Percentiles rank a stretch among this genome's conserved stretches.
Evolutionary conservation across 1,139 yeast genomes (phyloP).

Genomic region (Lodderomyces parapsilosis): DNA sequence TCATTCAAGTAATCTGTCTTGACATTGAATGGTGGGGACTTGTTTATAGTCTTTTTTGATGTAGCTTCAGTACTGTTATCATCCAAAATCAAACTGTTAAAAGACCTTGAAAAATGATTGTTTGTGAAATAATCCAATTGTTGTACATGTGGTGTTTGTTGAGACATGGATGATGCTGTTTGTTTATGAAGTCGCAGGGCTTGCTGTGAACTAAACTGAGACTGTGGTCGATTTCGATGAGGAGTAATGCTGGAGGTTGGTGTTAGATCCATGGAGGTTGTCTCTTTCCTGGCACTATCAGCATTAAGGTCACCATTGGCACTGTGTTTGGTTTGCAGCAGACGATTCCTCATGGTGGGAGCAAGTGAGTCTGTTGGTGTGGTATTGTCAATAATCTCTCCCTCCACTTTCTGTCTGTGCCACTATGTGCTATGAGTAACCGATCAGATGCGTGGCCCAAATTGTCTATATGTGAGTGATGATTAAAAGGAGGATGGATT

Average conservation of each 20-base stretch:
- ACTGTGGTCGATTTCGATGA: not conserved
- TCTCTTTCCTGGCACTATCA: not conserved
- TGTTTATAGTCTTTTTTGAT: slow-evolving; percentile 25
- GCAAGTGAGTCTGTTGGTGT: no score
- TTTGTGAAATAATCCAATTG: slow-evolving; percentile 40
- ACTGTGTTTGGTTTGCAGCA: not conserved
- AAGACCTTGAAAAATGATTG: slow-evolving; percentile 43
- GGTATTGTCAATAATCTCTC: no score
- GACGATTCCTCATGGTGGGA: slow-evolving; percentile 2
- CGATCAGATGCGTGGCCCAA: no score
- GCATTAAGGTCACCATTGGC: not conserved
- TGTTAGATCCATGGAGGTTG: not conserved
- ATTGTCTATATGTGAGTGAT: no score
- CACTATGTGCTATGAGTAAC: no score
- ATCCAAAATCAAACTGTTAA: slow-evolving; percentile 45
- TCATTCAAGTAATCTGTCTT: slow-evolving; percentile 31
- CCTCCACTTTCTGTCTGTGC: no score
- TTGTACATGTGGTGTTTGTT: slow-evolving; percentile 12
- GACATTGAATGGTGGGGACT: slow-evolving; percentile 46
- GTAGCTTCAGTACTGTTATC: slow-evolving; percentile 20
- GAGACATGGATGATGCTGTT: slow-evolving; percentile 4
- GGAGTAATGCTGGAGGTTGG: not conserved
- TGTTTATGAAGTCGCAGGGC: not conserved
- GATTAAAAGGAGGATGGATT: no score
- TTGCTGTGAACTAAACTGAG: no score